Evolutionary conservation across 2,329 filamentous ascomycete genomes (phyloP).

Genomic region (Pestalotiopsis sp.): DNA sequence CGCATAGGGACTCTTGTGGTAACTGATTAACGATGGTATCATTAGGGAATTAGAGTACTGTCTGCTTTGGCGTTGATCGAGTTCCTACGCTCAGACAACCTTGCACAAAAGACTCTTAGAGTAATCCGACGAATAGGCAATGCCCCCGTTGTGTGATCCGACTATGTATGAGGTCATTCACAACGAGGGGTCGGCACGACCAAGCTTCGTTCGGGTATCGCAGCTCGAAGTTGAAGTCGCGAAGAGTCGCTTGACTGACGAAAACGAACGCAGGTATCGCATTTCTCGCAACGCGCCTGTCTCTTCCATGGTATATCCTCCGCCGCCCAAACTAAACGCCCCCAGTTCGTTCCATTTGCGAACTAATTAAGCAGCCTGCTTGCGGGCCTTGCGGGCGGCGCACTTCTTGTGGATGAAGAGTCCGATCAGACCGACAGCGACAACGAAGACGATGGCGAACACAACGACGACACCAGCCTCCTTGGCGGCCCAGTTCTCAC

Average conservation of each 20-base stretch:
- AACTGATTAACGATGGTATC: conserved; percentile 10
- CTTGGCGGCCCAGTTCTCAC: conserved; percentile 32
- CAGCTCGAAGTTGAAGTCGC: conserved; percentile 17
- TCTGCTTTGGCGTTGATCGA: conserved; percentile 8
- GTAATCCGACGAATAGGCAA: conserved; percentile 2
- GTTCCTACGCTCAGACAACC: conserved; percentile 3
- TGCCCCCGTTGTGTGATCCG: background rate
- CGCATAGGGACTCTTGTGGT: background rate
- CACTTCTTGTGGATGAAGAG: conserved; percentile 30
- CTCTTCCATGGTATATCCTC: conserved; percentile 16
- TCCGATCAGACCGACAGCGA: conserved; percentile 28
- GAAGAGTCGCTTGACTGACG: conserved; percentile 17
- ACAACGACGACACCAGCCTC: conserved; percentile 34
- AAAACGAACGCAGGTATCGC: conserved; percentile 21
- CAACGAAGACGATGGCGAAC: conserved; percentile 34
- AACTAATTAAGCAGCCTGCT: background rate
- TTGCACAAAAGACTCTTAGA: conserved; percentile 5
- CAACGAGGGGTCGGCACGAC: background rate
- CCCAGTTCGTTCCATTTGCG: conserved; percentile 12
- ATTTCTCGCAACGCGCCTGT: conserved; percentile 20
- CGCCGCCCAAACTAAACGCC: conserved; percentile 12
- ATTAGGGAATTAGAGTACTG: conserved; percentile 16
- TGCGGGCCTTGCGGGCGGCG: conserved; percentile 25
- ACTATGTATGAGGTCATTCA: background rate
- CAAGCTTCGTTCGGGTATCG: conserved; percentile 6